phyloP scores from a whole-genome alignment of 2,329 filamentous ascomycete genomes.

The Bipolaris oryzae region DNA sequence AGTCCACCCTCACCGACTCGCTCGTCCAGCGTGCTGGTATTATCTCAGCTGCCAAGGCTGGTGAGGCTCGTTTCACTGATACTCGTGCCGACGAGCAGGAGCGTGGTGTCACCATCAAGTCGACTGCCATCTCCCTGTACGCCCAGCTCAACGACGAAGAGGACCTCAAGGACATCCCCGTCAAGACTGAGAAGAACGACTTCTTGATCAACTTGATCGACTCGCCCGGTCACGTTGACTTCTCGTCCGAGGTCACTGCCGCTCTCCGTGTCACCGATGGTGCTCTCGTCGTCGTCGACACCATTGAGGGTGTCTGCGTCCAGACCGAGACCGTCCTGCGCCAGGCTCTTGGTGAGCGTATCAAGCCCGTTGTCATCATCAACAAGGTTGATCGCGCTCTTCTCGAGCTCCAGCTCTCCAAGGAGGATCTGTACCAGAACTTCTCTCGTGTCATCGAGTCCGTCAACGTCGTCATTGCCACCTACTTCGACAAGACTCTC shows the following conservation, averaged over 20 bases:
- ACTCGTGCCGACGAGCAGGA: constrained; percentile 98
- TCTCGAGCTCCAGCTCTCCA: constrained; percentile 96
- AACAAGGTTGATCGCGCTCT: constrained; percentile 99
- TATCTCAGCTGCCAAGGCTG: constrained; percentile 96
- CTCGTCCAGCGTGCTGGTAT: constrained; percentile 99
- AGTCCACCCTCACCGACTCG: constrained; percentile 99
- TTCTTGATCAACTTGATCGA: constrained; percentile 99
- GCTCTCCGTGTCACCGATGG: constrained; percentile 99
- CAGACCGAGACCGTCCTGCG: constrained; percentile 99
- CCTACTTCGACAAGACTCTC: constrained; percentile 95
- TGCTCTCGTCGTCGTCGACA: constrained; percentile 99
- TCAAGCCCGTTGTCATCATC: constrained; percentile 99
- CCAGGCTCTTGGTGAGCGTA: constrained; percentile 99
- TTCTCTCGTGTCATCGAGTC: constrained; percentile 99
- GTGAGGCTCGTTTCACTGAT: constrained; percentile 94
- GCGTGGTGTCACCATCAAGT: constrained; percentile 99
- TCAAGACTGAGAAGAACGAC: constrained; percentile 87
- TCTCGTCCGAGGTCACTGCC: constrained; percentile 99
- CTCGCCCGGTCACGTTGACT: constrained; percentile 99
- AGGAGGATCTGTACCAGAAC: constrained; percentile 99
- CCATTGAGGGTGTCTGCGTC: constrained; percentile 99
- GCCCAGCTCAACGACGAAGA: constrained; percentile 79
- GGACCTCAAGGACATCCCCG: constrained; percentile 92
- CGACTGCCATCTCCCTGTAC: constrained; percentile 98
- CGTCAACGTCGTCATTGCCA: constrained; percentile 99